Conservation (phyloP, 2,329 filamentous ascomycete species). For the Microcyclosporella mali region DNA sequence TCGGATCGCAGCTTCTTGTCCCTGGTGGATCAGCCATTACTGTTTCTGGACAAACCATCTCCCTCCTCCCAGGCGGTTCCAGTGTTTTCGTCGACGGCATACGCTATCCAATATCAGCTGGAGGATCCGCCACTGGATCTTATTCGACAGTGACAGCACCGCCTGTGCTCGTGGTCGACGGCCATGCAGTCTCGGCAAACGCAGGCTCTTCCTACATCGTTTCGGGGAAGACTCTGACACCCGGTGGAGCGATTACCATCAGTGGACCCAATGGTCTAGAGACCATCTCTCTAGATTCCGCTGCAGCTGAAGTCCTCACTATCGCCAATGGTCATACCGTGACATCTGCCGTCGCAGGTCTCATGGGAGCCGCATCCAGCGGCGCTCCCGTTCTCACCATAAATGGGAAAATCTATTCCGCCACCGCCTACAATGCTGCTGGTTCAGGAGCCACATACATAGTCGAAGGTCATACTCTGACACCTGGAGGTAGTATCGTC, state of each 20-base stretch:
- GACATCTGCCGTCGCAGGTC: constrained; percentile 13
- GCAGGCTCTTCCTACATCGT: constrained; percentile 26
- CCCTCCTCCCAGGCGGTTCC: constrained; percentile 34
- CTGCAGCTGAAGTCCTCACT: constrained; percentile 23
- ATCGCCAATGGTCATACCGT: constrained; percentile 22
- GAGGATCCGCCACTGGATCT: neutral
- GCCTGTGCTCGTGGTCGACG: constrained; percentile 28
- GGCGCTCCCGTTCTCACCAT: constrained; percentile 27
- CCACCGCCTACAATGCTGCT: constrained; percentile 17
- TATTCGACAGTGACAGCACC: constrained; percentile 22
- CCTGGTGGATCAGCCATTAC: constrained; percentile 33
- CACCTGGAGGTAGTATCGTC: constrained; percentile 30
- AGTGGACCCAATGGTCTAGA: constrained; percentile 20
- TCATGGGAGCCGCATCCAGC: constrained; percentile 10
- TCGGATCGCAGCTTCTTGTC: constrained; percentile 9
- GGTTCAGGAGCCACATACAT: constrained; percentile 32
- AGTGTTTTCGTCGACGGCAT: constrained; percentile 36
- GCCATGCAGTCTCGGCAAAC: constrained; percentile 21
- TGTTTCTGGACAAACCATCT: constrained; percentile 36
- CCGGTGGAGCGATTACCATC: constrained; percentile 22
- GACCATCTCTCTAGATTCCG: constrained; percentile 29
- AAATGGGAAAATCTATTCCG: constrained; percentile 21
- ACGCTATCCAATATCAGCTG: neutral
- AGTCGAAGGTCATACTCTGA: constrained; percentile 34
- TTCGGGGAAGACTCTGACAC: constrained; percentile 22